Evolutionary conservation across 139 green algal genomes (phyloP).

Genomic region (Chlorella sp.): DNA sequence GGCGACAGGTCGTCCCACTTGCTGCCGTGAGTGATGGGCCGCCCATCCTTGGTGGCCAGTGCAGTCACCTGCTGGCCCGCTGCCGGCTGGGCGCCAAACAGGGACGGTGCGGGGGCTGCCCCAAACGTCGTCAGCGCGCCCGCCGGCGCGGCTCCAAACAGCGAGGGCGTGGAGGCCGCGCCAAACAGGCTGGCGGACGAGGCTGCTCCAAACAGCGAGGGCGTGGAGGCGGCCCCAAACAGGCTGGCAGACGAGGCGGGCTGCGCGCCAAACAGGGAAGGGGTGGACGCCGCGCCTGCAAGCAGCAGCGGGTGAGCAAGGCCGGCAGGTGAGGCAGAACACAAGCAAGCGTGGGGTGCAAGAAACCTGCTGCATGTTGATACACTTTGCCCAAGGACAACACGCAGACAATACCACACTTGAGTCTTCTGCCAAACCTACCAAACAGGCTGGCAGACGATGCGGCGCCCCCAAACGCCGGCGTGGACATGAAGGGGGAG

Average conservation of each 20-base stretch:
- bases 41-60: slow-evolving; percentile 49
- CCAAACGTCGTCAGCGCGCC: background rate
- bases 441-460: background rate
- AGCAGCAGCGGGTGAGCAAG: background rate
- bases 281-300: background rate
- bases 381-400: no score
- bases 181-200: slow-evolving; percentile 1
- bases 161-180: background rate
- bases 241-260: background rate
- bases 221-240: slow-evolving; percentile 16
- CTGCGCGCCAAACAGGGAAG: slow-evolving; percentile 40
- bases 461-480: no score
- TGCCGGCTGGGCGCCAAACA: slow-evolving; percentile 42
- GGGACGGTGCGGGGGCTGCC: background rate
- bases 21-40: slow-evolving; percentile 51
- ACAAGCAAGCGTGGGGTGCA: no score
- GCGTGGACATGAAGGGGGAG: no score
- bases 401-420: no score
- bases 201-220: slow-evolving; percentile 42
- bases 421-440: background rate
- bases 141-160: background rate
- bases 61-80: slow-evolving; percentile 30
- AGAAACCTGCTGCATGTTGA: no score
- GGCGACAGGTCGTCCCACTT: slow-evolving; percentile 63
- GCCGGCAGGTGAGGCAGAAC: no score